Conservation (phyloP, 1,284 basidiomycete genomes). For the Microbotryomycetes sp. region DNA sequence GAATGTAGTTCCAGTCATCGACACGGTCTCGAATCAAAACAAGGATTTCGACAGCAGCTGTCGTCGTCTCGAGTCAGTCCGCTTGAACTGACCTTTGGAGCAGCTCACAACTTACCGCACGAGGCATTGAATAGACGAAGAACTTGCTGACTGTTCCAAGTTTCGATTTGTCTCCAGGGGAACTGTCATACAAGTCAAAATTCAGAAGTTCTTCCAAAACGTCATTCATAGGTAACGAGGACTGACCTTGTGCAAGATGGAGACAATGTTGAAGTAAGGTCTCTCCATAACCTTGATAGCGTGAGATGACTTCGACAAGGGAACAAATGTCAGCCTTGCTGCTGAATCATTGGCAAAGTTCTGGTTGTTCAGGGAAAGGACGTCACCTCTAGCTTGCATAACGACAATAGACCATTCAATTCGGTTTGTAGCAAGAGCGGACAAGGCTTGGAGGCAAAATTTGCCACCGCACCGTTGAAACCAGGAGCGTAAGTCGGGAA, state of each 20-base stretch:
- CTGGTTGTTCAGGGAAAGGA: no score
- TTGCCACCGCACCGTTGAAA: slow-evolving; percentile 9
- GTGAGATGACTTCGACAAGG: slow-evolving; percentile 13
- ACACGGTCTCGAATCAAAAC: background rate
- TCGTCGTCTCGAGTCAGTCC: background rate
- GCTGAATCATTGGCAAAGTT: no score
- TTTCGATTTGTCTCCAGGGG: slow-evolving; percentile 14
- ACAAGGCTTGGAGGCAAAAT: background rate
- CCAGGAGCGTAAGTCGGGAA: slow-evolving; percentile 24
- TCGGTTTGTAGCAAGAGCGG: slow-evolving; percentile 25
- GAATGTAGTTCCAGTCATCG: slow-evolving; percentile 10
- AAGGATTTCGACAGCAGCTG: slow-evolving; percentile 24
- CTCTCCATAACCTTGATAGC: slow-evolving; percentile 21
- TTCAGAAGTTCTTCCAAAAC: background rate
- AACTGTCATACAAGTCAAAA: slow-evolving; percentile 4
- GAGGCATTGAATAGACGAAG: slow-evolving; percentile 17
- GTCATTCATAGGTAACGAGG: background rate
- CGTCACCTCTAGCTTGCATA: slow-evolving; percentile 25
- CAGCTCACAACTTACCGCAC: background rate
- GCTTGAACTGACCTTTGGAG: background rate
- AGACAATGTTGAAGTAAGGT: slow-evolving; percentile 26
- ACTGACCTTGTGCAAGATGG: slow-evolving; percentile 25
- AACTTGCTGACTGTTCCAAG: slow-evolving; percentile 13
- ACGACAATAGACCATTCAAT: slow-evolving; percentile 16
- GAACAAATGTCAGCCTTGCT: no score